Base-by-base conservation (phyloP, 2,329 filamentous ascomycete species). In the Cryphonectria parasitica region DNA sequence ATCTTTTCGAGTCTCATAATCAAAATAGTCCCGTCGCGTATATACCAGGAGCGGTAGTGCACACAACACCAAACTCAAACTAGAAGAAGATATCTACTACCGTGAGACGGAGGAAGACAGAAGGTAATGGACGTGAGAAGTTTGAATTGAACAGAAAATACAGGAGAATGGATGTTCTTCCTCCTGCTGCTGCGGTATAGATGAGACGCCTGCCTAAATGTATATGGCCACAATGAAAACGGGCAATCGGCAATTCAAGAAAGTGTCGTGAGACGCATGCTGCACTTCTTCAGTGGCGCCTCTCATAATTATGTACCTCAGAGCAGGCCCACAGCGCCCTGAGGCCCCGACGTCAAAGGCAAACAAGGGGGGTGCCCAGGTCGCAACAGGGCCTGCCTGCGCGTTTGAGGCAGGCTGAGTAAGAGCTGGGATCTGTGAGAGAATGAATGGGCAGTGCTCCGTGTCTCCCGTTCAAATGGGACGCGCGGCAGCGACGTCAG, bases 401-500 rank as follows among this genome's bases (percentile, higher is more conserved):
- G 34, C 34, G 58, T 61, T 39, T 61, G 58, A 61, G 58, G 31
- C 58, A 11, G 22, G 58, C 58, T 61, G 58, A 61, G 58, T 61
- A 61, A 61, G 58, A 39, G 17, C 58, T n/a, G 58, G 58, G 58
- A 13, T 31, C 7, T 39, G 58, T 61, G 31, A 39, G 58, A 61
- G 58, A 39, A 61, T 58, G 54, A 19, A 49, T 49, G 45, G 45
- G 36, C 63, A 45, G 63, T 49, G 41, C 41, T 64, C 43, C 19
- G 17, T n/a, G 28, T 19, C 41, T 49, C 28, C n/a, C 41, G 41
- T 64, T 25, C 28, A 64, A 8, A 49, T 36, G 63, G 45, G 31
- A 64, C 63, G 63, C 63, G 63, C 43, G 63, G 63, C 63, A 64
- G 43, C 63, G 63, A 64, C 63, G 63, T 64, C 63, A 64, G 63